These are phyloP conservation scores for Arabidopsis lyrata DNA, from an alignment of 441 rosid species.

Conservation along the genomic window DNA sequence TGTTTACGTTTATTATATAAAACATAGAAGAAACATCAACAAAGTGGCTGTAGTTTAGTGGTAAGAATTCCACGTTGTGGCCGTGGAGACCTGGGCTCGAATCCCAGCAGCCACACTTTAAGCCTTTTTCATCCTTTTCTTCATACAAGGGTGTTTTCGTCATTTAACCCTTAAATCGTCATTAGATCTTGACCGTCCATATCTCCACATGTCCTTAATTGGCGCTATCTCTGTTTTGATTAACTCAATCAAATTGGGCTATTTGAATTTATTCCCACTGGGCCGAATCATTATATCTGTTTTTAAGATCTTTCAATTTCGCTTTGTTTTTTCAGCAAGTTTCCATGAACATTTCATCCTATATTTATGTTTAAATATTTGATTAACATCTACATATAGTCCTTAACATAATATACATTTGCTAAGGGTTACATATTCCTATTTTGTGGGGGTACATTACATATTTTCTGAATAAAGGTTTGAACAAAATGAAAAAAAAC, in stretches of 20 bases:
- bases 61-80: constrained; percentile 81
- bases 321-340: not conserved
- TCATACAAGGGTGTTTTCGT: not conserved
- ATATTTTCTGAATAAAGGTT: not conserved
- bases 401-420: constrained; percentile 9
- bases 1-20: not conserved
- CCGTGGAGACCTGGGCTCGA: constrained; percentile 82
- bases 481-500: not conserved
- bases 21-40: not conserved
- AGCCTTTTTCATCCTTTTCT: not conserved
- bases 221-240: no score
- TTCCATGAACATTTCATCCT: not conserved
- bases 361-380: no score
- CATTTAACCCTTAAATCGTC: not conserved
- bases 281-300: not conserved
- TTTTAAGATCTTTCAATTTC: not conserved
- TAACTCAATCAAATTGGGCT: not conserved
- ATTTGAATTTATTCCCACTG: not conserved
- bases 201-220: not conserved
- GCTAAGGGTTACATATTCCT: constrained; percentile 4
- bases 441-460: not conserved
- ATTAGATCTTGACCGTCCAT: constrained; percentile 1
- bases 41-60: constrained; percentile 80
- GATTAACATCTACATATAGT: not conserved
- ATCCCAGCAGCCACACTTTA: constrained; percentile 60